Evolutionary conservation across 345 rosid species (phyloP), one percentile per base, ranked within the genome.

Genomic region (Eutrema yunnanense): DNA sequence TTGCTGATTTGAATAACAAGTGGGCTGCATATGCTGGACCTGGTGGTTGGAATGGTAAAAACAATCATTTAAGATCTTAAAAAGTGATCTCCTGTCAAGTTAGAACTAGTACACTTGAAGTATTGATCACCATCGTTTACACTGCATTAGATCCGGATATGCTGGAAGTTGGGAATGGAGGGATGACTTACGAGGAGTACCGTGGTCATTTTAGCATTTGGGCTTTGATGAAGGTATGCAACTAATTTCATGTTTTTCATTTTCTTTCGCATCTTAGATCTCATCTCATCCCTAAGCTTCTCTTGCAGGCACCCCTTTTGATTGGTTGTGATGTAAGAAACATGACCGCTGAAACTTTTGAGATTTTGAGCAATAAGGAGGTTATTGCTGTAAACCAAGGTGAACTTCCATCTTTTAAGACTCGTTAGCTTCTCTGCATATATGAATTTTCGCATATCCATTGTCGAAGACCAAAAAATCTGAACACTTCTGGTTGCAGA

Each of bases 11-110:
- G 78, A 95, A 95, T 77, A 81, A 95, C 78, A 90, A 90, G 79
- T 92, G 99, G 99, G 97, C 97, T 19, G 71, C 96, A 26, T 88
- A 90, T 82, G 99, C 99, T 0, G 99, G 97, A 76, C 97, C 99
- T 54, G 96, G 97, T 67, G 99, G 97, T 83, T 95, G 99, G 99
- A 95, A 95, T 79, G 99, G 99, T 92, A 85, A 81, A 43, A 81
- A 43, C 51, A 33, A 37, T 44, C 57, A 38, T 60, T 51, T 33
- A 62, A 49, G 8, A 38, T 63, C 55, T 69, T 19, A 19, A 6
- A 5, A 53, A 22, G 8, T 27, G 34, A 27, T 62, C 22, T n/a
- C 10, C 8, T 49, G 5, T 54, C 46, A 69, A 61, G 36, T 27
- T 37, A 61, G 43, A 65, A 47, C 16, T 73, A 36, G 9, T 51